These are phyloP conservation scores for Termitomyces bulborhizus DNA, from an alignment of 768 basidiomycete genomes.

Conservation along the genomic window DNA sequence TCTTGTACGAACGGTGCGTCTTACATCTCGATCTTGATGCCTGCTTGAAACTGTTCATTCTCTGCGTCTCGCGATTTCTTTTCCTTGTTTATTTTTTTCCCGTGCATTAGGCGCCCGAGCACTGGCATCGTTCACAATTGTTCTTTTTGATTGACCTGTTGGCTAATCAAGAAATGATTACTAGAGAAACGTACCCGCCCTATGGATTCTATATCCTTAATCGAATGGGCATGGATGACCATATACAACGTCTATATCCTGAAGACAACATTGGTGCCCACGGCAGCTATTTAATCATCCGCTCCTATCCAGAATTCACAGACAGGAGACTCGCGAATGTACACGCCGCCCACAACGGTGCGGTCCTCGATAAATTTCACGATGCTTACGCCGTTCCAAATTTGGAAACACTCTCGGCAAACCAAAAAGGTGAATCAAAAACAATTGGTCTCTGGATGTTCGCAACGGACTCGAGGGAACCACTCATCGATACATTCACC, in stretches of 20 bases:
- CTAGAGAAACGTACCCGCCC: conserved; percentile 68
- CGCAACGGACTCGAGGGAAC: conserved; percentile 61
- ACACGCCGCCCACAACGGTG: conserved; percentile 24
- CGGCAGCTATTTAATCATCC: conserved; percentile 66
- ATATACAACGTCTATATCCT: conserved; percentile 66
- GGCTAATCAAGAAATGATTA: conserved; percentile 9
- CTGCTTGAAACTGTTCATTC: background rate
- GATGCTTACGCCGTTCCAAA: conserved; percentile 40
- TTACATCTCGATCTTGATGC: background rate
- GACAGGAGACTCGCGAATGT: conserved; percentile 35
- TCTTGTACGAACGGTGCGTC: conserved; percentile 77
- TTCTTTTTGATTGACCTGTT: background rate
- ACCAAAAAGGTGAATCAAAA: conserved; percentile 48
- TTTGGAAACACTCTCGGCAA: conserved; percentile 35
- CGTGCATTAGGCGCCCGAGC: too few relatives aligned
- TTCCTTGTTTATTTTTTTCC: background rate
- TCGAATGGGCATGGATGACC: conserved; percentile 74
- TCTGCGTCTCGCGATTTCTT: background rate
- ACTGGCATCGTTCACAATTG: background rate
- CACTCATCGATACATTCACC: conserved; percentile 43
- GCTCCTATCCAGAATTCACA: conserved; percentile 68
- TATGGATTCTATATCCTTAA: conserved; percentile 86
- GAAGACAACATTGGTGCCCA: conserved; percentile 67
- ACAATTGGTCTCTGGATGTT: conserved; percentile 77
- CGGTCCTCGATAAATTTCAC: conserved; percentile 40